Evolutionary conservation across 1,139 yeast species (phyloP).

Genomic region (Pichia cactophila): DNA sequence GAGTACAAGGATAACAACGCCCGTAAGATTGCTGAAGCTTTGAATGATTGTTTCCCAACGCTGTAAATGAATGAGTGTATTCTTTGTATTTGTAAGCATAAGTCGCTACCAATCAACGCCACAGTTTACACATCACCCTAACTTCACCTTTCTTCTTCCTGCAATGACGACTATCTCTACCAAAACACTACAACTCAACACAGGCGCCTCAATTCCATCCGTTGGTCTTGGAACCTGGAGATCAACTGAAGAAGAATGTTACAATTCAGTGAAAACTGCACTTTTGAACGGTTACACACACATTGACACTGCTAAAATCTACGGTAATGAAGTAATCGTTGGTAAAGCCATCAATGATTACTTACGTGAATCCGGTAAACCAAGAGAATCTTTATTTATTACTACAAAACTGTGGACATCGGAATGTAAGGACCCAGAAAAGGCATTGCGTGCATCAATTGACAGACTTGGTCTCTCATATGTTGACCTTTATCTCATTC

Average conservation of each 20-base stretch:
- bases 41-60: constrained; percentile 9
- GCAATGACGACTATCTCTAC: not conserved
- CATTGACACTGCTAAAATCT: constrained; percentile 53
- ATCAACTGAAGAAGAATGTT: constrained; percentile 49
- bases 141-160: not conserved
- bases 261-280: constrained; percentile 55
- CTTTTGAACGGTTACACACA: constrained; percentile 48
- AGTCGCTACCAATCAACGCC: no score
- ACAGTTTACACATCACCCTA: no score
- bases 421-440: constrained; percentile 44
- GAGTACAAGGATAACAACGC: constrained; percentile 5
- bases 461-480: constrained; percentile 66
- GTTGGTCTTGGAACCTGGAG: constrained; percentile 58
- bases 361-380: constrained; percentile 32
- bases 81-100: no score
- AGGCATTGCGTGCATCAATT: constrained; percentile 56
- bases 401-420: constrained; percentile 45
- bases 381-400: constrained; percentile 39
- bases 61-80: no score
- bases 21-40: constrained; percentile 7
- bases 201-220: constrained; percentile 39
- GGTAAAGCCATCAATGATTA: constrained; percentile 38
- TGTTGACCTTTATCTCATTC: constrained; percentile 75
- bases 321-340: constrained; percentile 47
- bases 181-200: constrained; percentile 5